Conservation (phyloP, 129 eudicot species). For the Apium graveolens region DNA sequence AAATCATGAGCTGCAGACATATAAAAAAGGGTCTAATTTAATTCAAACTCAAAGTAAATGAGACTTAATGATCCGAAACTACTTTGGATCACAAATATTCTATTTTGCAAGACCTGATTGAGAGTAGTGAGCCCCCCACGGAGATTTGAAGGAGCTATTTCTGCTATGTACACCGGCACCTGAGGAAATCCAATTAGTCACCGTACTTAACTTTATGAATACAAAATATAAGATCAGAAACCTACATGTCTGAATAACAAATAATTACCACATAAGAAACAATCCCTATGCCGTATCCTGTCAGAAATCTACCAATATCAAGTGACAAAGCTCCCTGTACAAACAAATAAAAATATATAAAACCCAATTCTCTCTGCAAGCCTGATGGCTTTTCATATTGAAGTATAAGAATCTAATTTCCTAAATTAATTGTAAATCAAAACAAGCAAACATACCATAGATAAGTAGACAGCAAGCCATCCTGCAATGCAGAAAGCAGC, state of each 20-base stretch:
- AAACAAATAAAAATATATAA: background rate
- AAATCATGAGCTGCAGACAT: constrained; percentile 58
- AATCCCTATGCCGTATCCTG: constrained; percentile 75
- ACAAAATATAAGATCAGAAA: background rate
- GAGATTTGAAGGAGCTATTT: constrained; percentile 71
- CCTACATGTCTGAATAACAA: background rate
- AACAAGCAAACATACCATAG: constrained; percentile 29
- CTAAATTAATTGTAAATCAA: background rate
- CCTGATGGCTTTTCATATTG: background rate
- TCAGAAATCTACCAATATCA: constrained; percentile 66
- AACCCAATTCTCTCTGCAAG: background rate
- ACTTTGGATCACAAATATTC: background rate
- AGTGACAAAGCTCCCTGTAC: constrained; percentile 51
- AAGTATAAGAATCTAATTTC: background rate
- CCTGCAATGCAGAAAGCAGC: constrained; percentile 69
- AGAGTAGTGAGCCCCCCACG: constrained; percentile 75
- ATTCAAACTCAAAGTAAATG: background rate
- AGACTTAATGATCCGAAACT: background rate
- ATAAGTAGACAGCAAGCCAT: constrained; percentile 65
- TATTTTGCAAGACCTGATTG: constrained; percentile 45
- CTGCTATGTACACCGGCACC: constrained; percentile 80
- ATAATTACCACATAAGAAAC: constrained; percentile 64
- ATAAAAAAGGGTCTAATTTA: background rate
- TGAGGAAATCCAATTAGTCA: constrained; percentile 18
- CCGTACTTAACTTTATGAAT: background rate